Conservation (phyloP, 1,139 yeast species). For the Yamadazyma songkhlaensis region DNA sequence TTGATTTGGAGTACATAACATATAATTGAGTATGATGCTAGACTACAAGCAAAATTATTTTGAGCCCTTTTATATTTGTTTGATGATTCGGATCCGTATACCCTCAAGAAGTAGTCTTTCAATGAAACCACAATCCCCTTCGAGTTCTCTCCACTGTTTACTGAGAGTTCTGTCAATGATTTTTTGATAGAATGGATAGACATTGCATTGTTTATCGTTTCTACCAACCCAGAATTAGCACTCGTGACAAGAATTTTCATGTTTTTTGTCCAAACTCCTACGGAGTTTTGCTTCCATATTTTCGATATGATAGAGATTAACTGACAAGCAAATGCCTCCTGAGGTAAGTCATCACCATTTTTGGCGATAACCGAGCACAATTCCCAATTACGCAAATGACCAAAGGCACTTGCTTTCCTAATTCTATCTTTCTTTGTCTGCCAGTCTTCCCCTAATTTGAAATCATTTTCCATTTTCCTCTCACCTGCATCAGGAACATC, state of each 20-base stretch:
- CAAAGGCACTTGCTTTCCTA: conserved; percentile 70
- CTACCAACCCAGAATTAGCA: conserved; percentile 87
- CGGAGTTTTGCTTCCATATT: conserved; percentile 69
- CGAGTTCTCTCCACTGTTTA: conserved; percentile 61
- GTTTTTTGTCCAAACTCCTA: conserved; percentile 84
- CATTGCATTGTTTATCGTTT: conserved; percentile 90
- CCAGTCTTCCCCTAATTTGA: conserved; percentile 96
- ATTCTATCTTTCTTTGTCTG: conserved; percentile 74
- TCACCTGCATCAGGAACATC: conserved; percentile 67
- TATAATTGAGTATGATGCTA: conserved; percentile 86
- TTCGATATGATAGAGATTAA: conserved; percentile 80
- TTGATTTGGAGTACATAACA: conserved; percentile 88
- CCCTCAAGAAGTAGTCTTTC: conserved; percentile 69
- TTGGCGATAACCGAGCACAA: conserved; percentile 91
- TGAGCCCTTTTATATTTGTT: conserved; percentile 67
- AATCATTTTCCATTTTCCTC: conserved; percentile 84
- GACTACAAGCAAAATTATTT: conserved; percentile 74
- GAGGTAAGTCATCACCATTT: conserved; percentile 93
- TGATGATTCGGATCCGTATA: conserved; percentile 63
- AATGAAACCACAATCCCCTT: conserved; percentile 70
- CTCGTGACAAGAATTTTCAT: conserved; percentile 92
- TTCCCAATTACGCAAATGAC: conserved; percentile 91
- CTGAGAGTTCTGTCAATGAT: conserved; percentile 75
- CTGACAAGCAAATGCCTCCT: conserved; percentile 97
- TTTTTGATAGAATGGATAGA: conserved; percentile 93